phyloP scores from a whole-genome alignment of 139 green algal genomes.

The Micractinium sp. region DNA sequence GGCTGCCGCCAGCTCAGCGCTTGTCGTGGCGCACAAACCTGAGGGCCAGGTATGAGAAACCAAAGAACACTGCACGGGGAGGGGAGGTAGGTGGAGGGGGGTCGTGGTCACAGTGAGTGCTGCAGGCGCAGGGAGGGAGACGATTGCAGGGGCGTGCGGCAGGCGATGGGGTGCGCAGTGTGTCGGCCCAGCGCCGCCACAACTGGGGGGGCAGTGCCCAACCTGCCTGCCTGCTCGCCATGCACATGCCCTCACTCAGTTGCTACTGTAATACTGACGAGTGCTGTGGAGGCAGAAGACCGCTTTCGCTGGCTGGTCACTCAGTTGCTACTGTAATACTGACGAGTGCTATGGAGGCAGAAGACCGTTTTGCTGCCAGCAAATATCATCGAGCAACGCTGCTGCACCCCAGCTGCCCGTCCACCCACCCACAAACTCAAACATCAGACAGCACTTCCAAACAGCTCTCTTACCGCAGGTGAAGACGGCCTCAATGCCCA shows the following conservation, averaged over 20 bases:
- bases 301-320: not conserved
- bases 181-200: not conserved
- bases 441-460: not conserved
- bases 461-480: not conserved
- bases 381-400: too few species aligned
- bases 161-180: not conserved
- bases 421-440: too few species aligned
- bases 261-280: not conserved
- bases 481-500: conserved; percentile 60
- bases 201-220: too few species aligned
- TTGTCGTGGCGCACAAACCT: conserved; percentile 56
- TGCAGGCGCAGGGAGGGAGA: not conserved
- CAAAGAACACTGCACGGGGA: conserved; percentile 52
- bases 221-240: too few species aligned
- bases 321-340: not conserved
- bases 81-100: conserved; percentile 41
- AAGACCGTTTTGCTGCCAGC: too few species aligned
- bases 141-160: too few species aligned
- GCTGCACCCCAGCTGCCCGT: not conserved
- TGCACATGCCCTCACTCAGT: not conserved
- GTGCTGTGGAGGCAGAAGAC: too few species aligned
- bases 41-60: conserved; percentile 57
- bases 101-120: too few species aligned
- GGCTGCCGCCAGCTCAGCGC: conserved; percentile 29
- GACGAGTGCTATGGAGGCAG: too few species aligned